Conservation (phyloP, 2,329 filamentous ascomycete species). For the Fusarium phyllophilum region DNA sequence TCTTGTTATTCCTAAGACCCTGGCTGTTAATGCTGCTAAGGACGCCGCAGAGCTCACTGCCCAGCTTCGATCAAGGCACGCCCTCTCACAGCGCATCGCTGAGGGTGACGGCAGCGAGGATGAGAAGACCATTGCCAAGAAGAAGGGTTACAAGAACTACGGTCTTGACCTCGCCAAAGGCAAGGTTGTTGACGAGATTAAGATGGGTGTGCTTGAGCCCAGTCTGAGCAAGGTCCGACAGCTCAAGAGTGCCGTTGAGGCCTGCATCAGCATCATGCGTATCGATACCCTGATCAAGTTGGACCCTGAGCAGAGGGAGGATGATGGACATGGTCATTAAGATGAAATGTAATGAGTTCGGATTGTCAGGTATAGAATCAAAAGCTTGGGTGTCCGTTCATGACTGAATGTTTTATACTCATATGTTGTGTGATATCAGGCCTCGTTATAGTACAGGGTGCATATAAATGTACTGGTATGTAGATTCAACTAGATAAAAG, state of each 20-base stretch:
- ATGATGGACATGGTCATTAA: conserved; percentile 86
- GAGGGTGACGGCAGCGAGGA: conserved; percentile 87
- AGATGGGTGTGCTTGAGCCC: conserved; percentile 94
- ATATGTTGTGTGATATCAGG: conserved; percentile 13
- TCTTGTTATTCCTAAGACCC: conserved; percentile 93
- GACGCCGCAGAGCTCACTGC: conserved; percentile 95
- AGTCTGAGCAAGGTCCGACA: conserved; percentile 99
- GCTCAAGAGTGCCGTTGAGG: conserved; percentile 97
- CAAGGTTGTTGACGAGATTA: conserved; percentile 91
- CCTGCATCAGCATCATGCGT: conserved; percentile 98
- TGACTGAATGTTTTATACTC: conserved; percentile 23
- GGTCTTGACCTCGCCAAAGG: conserved; percentile 90
- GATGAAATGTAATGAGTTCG: conserved; percentile 41
- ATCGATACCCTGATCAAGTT: conserved; percentile 99
- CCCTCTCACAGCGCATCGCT: conserved; percentile 89
- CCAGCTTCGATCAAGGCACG: conserved; percentile 92
- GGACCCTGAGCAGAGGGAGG: conserved; percentile 83
- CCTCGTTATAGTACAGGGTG: not conserved
- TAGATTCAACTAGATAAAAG: not conserved
- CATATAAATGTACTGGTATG: not conserved
- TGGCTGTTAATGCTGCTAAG: conserved; percentile 97
- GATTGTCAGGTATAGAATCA: conserved; percentile 41
- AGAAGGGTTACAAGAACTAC: conserved; percentile 99
- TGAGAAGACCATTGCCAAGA: conserved; percentile 88
- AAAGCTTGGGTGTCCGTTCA: conserved; percentile 44